Evolutionary conservation across 2,329 filamentous ascomycete genomes (phyloP), one percentile per base, ranked within the genome.

Genomic region (Sporothrix variecibatus): DNA sequence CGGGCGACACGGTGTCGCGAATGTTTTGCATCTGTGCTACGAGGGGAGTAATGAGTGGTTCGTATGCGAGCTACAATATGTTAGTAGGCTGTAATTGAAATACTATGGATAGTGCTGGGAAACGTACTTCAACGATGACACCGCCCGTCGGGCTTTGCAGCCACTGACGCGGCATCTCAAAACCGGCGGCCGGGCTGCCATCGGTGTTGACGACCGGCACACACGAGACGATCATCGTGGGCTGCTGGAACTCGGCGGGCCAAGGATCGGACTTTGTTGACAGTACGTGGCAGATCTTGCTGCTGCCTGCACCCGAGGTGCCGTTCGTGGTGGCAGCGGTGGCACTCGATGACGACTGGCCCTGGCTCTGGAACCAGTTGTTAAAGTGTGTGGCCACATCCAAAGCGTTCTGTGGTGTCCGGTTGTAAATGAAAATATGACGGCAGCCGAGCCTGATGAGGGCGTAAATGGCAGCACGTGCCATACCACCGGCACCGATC

Each of bases 361-460:
- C 78, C 73, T 83, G 82, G 20, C 78, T 77, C 11, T 75, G 76
- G 1, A 84, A 83, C 78, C 88, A 85, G 2, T 84, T 81, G 71
- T 91, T 93, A 81, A 93, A 94, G 78, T 94, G 91, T 1, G 83
- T 81, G 1, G 91, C 91, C 0, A 94, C 87, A 23, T 85, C 86
- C 70, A 88, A 84, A 0, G 92, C 91, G 69, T 89, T 90, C 31
- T 85, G 82, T 20, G 84, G 78, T 0, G 91, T 93, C 34, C 92
- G 86, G 78, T 94, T 94, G 80, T 88, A 90, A 53, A 94, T 86
- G 77, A 93, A 92, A 28, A 94, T 90, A 75, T 92, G 91, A 43
- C 89, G 88, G 74, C 93, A 93, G 8, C 92, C 92, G 3, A 94
- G 85, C 77, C 91, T 91, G 40, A 93, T 86, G 81, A 94, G 86